Base-by-base conservation (phyloP, 2,329 filamentous ascomycete species). In the Penicillium sp. region DNA sequence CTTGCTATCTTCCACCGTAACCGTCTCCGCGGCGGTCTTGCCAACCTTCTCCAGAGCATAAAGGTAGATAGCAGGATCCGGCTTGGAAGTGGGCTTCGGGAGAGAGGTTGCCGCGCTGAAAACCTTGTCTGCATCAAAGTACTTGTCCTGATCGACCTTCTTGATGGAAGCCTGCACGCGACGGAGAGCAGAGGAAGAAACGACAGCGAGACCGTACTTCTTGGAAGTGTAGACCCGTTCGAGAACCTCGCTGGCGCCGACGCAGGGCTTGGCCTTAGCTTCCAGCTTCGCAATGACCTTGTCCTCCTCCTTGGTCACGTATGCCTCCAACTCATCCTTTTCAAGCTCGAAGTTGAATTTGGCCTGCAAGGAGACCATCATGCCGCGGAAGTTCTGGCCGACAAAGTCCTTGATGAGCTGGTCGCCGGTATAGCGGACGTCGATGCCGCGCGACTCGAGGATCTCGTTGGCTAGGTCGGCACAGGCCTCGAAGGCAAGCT, bases 341-440 rank as follows among this genome's bases (percentile, higher is more conserved):
- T 74, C 64, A 75, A 96, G 83, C 46, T 80, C 75, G 75, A 96
- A 93, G 73, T 81, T 79, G 80, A 90, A 86, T 73, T 89, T 87
- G 72, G 84, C 77, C 74, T 91, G 86, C 55, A 96, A 84, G 55
- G 84, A 85, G 52, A 79, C 74, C 76, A 96, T 86, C 90, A 96
- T 96, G 75, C 90, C 90, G 62, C 91, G 90, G 83, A 96, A 96
- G 82, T 95, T 96, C 73, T 94, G 88, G 65, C 92, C 91, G 63
- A 96, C 90, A 67, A 95, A 96, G 76, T 96, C 89, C 63, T 81
- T 78, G 76, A 96, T 89, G 58, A 96, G 86, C 54, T 85, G 81
- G 41, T 86, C 83, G 67, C 88, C 88, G 3, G 89, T 91, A 79
- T 95, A 96, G 69, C 82, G 84, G 63, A 84, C 80, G 21, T 79